Evolutionary conservation across 495 filamentous ascomycete genomes (phyloP).

Genomic region (Cryomyces minteri): DNA sequence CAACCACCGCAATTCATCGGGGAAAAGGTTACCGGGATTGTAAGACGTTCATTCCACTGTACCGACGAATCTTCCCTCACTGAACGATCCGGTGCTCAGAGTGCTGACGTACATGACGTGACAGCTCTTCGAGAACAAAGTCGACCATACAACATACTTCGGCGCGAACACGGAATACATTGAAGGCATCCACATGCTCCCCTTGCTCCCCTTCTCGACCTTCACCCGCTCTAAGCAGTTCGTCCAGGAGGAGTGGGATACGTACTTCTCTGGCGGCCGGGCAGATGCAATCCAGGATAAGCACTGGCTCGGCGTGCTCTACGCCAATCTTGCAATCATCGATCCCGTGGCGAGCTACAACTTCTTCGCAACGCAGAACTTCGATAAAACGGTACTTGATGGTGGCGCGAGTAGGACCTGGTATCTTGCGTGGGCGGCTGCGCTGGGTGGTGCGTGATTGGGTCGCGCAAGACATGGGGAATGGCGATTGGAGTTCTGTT

Average conservation of each 20-base stretch:
- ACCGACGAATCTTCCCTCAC: too few species aligned
- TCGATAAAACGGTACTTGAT: conserved; percentile 59
- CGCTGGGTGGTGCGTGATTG: conserved; percentile 6
- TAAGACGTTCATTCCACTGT: too few species aligned
- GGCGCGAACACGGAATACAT: conserved; percentile 64
- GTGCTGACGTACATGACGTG: too few species aligned
- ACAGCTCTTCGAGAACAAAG: conserved; percentile 95
- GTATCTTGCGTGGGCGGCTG: conserved; percentile 71
- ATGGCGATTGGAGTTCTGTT: too few species aligned
- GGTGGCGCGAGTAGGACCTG: conserved; percentile 75
- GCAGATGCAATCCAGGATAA: conserved; percentile 28
- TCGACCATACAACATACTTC: conserved; percentile 92
- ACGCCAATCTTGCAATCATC: conserved; percentile 61
- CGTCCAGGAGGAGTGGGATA: conserved; percentile 70
- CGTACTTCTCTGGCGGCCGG: conserved; percentile 46
- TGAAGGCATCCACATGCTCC: conserved; percentile 95
- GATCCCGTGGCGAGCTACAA: conserved; percentile 50
- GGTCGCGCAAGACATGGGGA: too few species aligned
- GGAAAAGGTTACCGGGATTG: conserved; percentile 83
- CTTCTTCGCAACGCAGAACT: conserved; percentile 51
- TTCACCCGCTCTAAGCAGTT: conserved; percentile 49
- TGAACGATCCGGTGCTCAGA: too few species aligned
- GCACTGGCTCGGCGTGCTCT: conserved; percentile 81
- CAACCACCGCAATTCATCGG: conserved; percentile 59
- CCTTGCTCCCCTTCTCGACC: conserved; percentile 52